phyloP scores from a whole-genome alignment of 805 yeast genomes.

The Saccharomyces mikatae region DNA sequence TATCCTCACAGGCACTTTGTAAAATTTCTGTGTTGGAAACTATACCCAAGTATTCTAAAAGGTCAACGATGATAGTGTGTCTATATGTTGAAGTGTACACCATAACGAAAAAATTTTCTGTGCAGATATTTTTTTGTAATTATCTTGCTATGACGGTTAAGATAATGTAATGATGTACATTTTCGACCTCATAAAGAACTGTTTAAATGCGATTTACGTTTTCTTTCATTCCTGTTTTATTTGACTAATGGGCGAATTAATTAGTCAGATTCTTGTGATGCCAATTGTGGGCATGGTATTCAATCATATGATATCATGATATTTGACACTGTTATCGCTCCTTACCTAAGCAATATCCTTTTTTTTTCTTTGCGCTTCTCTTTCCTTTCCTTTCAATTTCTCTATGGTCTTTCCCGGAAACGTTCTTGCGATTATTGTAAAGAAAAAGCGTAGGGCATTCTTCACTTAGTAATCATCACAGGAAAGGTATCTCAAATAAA shows the following conservation, averaged over 20 bases:
- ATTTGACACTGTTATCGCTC: background rate
- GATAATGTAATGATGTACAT: background rate
- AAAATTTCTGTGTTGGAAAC: conserved; percentile 9
- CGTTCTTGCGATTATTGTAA: background rate
- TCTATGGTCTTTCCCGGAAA: background rate
- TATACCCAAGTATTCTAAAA: conserved; percentile 14
- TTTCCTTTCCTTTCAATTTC: background rate
- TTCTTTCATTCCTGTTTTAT: background rate
- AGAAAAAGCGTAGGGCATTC: background rate
- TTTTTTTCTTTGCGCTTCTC: background rate
- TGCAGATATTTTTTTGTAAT: too few species aligned
- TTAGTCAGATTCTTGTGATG: background rate
- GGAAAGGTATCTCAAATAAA: background rate
- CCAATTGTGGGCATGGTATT: background rate
- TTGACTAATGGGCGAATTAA: background rate
- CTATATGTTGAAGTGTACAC: conserved; percentile 11
- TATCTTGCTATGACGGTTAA: too few species aligned
- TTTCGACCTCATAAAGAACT: background rate
- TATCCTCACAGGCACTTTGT: background rate
- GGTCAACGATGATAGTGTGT: conserved; percentile 21
- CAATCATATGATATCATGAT: background rate
- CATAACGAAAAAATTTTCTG: background rate
- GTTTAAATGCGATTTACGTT: background rate
- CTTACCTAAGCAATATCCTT: background rate
- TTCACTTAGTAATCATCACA: background rate